Base-by-base conservation (phyloP, 306 rosid species). In the Malus orientalis region DNA sequence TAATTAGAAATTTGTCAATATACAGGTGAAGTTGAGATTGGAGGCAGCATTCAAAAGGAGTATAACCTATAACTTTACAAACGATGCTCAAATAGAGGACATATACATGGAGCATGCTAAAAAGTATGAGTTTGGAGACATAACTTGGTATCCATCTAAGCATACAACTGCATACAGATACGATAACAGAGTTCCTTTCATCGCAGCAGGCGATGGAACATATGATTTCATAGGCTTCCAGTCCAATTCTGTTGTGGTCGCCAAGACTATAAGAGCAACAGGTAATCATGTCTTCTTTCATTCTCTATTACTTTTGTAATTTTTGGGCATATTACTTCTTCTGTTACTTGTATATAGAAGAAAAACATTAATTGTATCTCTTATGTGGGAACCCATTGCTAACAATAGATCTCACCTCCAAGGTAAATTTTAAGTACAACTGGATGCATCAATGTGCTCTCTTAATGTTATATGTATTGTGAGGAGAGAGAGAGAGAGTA, bases 81-180 rank as follows among this genome's bases (percentile, higher is more conserved):
- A 80, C 27, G 97, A 92, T 71, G 75, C 2, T 45, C 4, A 30
- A 0, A 73, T 92, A 36, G 96, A 92, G 68, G 82, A 87, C 47
- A 74, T 12, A 66, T 84, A 61, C 80, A 38, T 70, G 70, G 85
- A 86, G 0, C 96, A 92, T 70, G 96, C 89, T 29, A 86, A 84
- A 67, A 78, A 83, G 29, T 77, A 88, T 45, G 96, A 92, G 65
- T 90, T 90, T 81, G 97, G 76, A 60, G 96, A 92, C 22, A 83
- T 92, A 71, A 86, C 86, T 25, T 92, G 97, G 97, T 92, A 90
- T 76, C 93, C 96, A 62, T 92, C 96, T 18, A 85, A 55, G 74
- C 78, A 75, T 53, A 84, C 84, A 0, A 89, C 91, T 12, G 91
- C 81, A 7, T 92, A 92, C 73, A 85, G 93, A 86, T 84, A 85